Base-by-base conservation (phyloP, 345 rosid genomes). In the Rhizophora apiculata region DNA sequence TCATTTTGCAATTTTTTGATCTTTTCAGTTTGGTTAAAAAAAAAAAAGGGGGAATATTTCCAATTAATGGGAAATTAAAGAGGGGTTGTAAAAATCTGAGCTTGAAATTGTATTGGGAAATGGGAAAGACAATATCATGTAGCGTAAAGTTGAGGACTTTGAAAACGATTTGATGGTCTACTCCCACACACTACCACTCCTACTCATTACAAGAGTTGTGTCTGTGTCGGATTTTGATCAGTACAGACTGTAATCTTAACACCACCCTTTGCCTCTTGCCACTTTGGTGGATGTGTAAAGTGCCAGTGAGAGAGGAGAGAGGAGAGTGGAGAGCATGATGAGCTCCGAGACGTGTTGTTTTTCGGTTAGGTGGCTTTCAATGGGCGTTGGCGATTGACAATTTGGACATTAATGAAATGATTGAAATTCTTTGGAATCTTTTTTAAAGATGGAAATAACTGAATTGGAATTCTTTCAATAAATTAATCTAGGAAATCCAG, bases 171-270 rank as follows among this genome's bases (percentile, higher is more conserved):
- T 43, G 49, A 43, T 43, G 16, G 49, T 13, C 49, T 43, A 43
- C 49, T 43, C 18, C 49, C 49, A 3, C 49, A 43, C 46, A 13
- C 49, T 11, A 13, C 49, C 18, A 43, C 49, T 11, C 5, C 18
- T 43, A 43, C 49, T 43, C 49, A 43, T 43, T 43, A 0, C 49
- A 13, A 0, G 49, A 34, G 49, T 13, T 43, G 49, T 13, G 49
- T 13, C 49, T 13, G 18, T 11, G 37, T 55, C 37, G 59, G 34
- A 56, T 55, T 56, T 13, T 24, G 53, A 67, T 56, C 62, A 18
- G 36, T 56, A 67, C 62, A 67, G 62, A 67, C 53, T 56, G 70
- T 67, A 67, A 10, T 39, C 46, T 39, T 13, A 43, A 43, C 18
- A 1, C 16, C 15, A 1, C 16, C 15, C 15, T 13, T 3, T 22